phyloP scores from a whole-genome alignment of 257 asterid genomes.

The Nyctanthes arbortristis region DNA sequence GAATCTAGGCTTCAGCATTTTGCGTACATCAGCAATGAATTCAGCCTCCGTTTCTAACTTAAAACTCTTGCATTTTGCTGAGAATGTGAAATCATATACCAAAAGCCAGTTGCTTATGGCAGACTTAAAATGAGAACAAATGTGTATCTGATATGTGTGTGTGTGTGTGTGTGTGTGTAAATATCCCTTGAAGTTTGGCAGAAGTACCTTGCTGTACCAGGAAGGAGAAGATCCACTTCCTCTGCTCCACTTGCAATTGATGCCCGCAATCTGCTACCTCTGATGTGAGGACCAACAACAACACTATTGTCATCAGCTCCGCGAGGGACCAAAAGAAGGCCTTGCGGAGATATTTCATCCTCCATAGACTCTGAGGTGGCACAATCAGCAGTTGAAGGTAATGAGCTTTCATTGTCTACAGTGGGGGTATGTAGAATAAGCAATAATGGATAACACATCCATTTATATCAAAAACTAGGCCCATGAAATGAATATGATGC shows the following conservation, averaged over 20 bases:
- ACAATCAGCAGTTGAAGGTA: constrained; percentile 16
- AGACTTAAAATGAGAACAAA: background rate
- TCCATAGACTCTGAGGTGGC: constrained; percentile 65
- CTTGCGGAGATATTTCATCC: constrained; percentile 88
- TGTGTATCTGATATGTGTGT: too few relatives aligned
- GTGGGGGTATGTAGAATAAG: background rate
- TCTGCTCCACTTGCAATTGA: constrained; percentile 81
- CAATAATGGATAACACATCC: too few relatives aligned
- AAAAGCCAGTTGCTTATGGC: background rate
- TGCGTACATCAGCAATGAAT: background rate
- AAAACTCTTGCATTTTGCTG: background rate
- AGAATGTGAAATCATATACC: background rate
- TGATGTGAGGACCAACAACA: constrained; percentile 80
- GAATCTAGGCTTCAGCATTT: too few relatives aligned
- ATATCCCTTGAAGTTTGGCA: background rate
- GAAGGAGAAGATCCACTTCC: constrained; percentile 98
- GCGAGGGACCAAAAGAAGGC: constrained; percentile 90
- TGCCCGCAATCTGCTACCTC: constrained; percentile 87
- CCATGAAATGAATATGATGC: background rate
- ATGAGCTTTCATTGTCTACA: background rate
- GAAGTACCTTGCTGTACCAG: constrained; percentile 92
- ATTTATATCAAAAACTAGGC: background rate
- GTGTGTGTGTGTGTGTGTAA: too few relatives aligned
- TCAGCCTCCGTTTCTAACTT: background rate
- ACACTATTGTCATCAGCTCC: constrained; percentile 60